Base-by-base conservation (phyloP, 1,139 yeast genomes). In the Candida gigantensis region DNA sequence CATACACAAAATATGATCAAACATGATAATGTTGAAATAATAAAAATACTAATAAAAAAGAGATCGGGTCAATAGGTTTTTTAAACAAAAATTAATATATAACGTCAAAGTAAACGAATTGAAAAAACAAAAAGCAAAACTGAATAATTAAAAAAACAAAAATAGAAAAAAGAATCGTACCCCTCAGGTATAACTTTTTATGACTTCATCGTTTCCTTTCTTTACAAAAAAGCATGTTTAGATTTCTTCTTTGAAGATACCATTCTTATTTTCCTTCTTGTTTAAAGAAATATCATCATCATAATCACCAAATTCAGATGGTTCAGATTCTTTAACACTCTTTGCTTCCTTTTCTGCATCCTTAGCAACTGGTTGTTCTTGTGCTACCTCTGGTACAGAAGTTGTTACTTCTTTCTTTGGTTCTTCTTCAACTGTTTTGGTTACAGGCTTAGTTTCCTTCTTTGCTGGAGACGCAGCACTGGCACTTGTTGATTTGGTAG, bases 221-320 rank as follows among this genome's bases (percentile, higher is more conserved):
- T n/a, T n/a, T n/a, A n/a, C n/a, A 14, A 16, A 30, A 31, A 10
- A 6, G 13, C 28, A 36, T 20, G 27, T 16, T 36, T 52, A 68
- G 44, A 70, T 65, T 47, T 69, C 75, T 50, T 70, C 76, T 46
- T 67, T 70, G 49, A 70, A 70, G 28, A 69, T 50, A 2, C 75
- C 74, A 23, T 71, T 70, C 41, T 59, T 46, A 40, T 52, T 46
- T 41, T 47, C 40, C 12, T 44, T 42, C 15, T 45, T 42, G 30
- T 53, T 56, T 24, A 65, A 53, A 5, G 68, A 59, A 30, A 60
- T 50, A 28, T 63, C 42, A 29, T 40, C 45, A 17, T 37, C 46
- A 29, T 20, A 40, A 19, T 45, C 47, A 15, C 41, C 46, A 36
- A 19, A 40, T 18, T 39, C 46, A 12, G 45, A 37, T 9, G 29